These are phyloP conservation scores for Alloteropsis angusta DNA, from an alignment of 202 grass and related monocot genomes.

Conservation along the genomic window DNA sequence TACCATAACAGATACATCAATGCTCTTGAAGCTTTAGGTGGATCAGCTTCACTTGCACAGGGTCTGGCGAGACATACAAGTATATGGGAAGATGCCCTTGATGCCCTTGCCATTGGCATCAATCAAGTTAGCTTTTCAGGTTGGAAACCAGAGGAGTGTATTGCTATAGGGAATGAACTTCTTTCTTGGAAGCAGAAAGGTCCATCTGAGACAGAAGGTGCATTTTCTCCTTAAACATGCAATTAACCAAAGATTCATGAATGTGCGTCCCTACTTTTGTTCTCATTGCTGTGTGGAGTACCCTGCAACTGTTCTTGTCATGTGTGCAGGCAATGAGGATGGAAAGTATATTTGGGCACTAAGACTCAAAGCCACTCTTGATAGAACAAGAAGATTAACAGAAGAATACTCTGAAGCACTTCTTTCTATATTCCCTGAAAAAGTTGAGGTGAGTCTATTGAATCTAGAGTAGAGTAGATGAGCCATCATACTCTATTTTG, in stretches of 20 bases:
- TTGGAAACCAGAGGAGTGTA: constrained; percentile 78
- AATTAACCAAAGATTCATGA: background rate
- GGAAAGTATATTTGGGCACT: constrained; percentile 82
- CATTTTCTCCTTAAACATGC: constrained; percentile 7
- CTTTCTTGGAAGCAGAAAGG: constrained; percentile 72
- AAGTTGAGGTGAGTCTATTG: constrained; percentile 53
- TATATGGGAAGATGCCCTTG: constrained; percentile 60
- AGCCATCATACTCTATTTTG: background rate
- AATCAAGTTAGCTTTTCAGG: constrained; percentile 75
- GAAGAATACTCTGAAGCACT: constrained; percentile 93
- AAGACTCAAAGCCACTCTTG: constrained; percentile 87
- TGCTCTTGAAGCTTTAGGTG: constrained; percentile 71
- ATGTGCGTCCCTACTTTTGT: background rate
- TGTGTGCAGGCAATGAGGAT: constrained; percentile 65
- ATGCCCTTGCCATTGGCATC: constrained; percentile 70
- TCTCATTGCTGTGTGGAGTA: background rate
- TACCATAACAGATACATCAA: constrained; percentile 57
- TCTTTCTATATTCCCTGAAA: constrained; percentile 84
- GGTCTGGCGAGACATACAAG: constrained; percentile 45
- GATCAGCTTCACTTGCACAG: constrained; percentile 56
- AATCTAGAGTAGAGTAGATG: background rate
- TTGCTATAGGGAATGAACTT: constrained; percentile 77
- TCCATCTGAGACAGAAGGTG: constrained; percentile 73
- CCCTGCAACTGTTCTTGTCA: constrained; percentile 11
- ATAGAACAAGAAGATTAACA: constrained; percentile 82